phyloP scores from a whole-genome alignment of 2,329 filamentous ascomycete species.

The Fusarium nematophilum region DNA sequence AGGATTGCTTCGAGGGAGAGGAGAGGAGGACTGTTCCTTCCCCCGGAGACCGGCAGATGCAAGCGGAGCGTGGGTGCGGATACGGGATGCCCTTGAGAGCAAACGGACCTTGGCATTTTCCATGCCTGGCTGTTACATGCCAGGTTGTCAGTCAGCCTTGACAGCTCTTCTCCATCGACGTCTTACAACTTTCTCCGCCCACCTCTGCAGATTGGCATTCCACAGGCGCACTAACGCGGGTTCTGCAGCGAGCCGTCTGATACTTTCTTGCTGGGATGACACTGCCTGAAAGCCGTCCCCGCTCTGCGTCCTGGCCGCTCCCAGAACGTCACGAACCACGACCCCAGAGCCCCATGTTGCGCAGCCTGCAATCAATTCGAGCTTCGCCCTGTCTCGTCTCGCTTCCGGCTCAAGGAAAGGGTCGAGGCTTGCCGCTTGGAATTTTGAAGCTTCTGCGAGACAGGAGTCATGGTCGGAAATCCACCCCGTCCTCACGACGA shows the following conservation, averaged over 20 bases:
- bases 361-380: conserved; percentile 5
- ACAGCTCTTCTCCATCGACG: no score
- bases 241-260: not conserved
- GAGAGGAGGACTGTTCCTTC: conserved; percentile 1
- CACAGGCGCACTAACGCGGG: conserved; percentile 32
- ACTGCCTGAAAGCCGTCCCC: conserved; percentile 8
- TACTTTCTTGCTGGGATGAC: conserved; percentile 1
- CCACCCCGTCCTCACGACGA: not conserved
- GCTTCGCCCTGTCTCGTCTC: not conserved
- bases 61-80: conserved; percentile 2
- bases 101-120: no score
- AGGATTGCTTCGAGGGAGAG: conserved; percentile 1
- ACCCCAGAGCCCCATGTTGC: not conserved
- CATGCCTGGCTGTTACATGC: no score
- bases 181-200: no score
- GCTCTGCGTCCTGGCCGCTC: conserved; percentile 21
- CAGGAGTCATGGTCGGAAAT: conserved; percentile 1
- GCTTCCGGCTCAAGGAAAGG: not conserved
- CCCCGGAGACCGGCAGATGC: conserved; percentile 8
- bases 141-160: no score
- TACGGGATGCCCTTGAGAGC: no score
- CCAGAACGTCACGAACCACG: not conserved
- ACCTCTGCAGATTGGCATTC: no score
- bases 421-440: not conserved
- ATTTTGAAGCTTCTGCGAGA: not conserved